These are phyloP conservation scores for Centella asiatica DNA, from an alignment of 129 eudicot species.

Conservation along the genomic window DNA sequence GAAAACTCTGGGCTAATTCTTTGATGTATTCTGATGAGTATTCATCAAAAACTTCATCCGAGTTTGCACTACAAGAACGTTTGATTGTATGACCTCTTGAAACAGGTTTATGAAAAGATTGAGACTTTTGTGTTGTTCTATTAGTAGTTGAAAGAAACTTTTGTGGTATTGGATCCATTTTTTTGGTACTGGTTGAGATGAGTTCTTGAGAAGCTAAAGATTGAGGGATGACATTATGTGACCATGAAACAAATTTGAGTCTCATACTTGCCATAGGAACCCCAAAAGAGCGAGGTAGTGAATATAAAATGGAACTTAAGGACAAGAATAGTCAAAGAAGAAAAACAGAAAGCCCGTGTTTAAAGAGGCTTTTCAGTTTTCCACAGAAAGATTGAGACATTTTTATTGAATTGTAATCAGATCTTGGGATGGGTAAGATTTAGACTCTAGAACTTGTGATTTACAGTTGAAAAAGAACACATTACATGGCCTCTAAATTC, in stretches of 20 bases:
- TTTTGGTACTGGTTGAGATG: neutral
- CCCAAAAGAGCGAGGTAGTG: neutral
- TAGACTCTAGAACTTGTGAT: neutral
- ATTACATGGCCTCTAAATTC: neutral
- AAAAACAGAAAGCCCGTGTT: slow-evolving; percentile 20
- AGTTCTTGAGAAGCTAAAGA: slow-evolving; percentile 7
- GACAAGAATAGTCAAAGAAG: neutral
- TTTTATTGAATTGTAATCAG: neutral
- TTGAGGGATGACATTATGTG: slow-evolving; percentile 8
- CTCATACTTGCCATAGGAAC: slow-evolving; percentile 16
- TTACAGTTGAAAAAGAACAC: slow-evolving; percentile 6
- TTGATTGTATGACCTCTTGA: slow-evolving; percentile 11
- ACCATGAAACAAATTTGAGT: slow-evolving; percentile 14
- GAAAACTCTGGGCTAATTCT: neutral
- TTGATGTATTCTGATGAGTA: neutral
- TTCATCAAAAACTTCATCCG: slow-evolving; percentile 9
- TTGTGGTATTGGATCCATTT: neutral
- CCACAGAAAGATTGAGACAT: neutral
- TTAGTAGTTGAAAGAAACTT: neutral
- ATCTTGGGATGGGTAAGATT: slow-evolving; percentile 4
- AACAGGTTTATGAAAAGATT: neutral
- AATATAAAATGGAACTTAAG: slow-evolving; percentile 2
- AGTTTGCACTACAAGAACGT: slow-evolving; percentile 12
- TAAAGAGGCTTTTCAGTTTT: slow-evolving; percentile 6
- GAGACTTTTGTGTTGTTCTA: neutral